Percentiles rank a stretch among this genome's conserved stretches.
Conservation (phyloP, 2,329 filamentous ascomycete genomes). For the Epichloe sp. region DNA sequence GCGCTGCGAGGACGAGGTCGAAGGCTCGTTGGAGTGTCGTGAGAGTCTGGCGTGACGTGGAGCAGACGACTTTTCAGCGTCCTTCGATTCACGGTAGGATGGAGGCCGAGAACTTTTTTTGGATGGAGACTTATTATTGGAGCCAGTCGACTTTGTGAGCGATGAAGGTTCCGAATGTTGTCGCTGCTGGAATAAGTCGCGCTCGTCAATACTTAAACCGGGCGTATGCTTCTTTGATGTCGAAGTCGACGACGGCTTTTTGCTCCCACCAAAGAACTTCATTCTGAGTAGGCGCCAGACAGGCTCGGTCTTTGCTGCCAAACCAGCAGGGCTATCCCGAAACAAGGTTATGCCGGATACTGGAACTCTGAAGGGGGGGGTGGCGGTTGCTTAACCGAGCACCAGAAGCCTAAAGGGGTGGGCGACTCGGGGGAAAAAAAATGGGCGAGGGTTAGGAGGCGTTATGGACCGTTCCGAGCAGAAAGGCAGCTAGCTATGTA, state of each 20-base stretch:
- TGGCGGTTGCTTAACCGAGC: slow-evolving; percentile 15
- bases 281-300: slow-evolving; percentile 17
- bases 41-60: slow-evolving; percentile 29
- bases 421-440: not conserved
- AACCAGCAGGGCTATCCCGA: slow-evolving; percentile 20
- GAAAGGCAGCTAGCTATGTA: not conserved
- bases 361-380: slow-evolving; percentile 10
- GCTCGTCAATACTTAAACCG: slow-evolving; percentile 19
- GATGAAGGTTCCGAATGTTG: slow-evolving; percentile 24
- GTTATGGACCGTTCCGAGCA: slow-evolving; percentile 4
- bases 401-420: slow-evolving; percentile 12
- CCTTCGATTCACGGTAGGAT: slow-evolving; percentile 16
- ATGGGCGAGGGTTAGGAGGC: slow-evolving; percentile 1
- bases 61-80: slow-evolving; percentile 9
- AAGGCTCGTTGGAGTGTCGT: slow-evolving; percentile 35
- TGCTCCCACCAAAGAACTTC: slow-evolving; percentile 37
- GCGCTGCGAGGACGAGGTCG: slow-evolving; percentile 33
- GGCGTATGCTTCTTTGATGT: slow-evolving; percentile 27
- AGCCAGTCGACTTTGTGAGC: slow-evolving; percentile 24
- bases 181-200: slow-evolving; percentile 23
- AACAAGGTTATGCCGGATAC: slow-evolving; percentile 28
- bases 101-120: slow-evolving; percentile 19
- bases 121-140: slow-evolving; percentile 16
- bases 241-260: slow-evolving; percentile 22
- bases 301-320: slow-evolving; percentile 6